These are phyloP conservation scores for Vigna hirtella DNA, from an alignment of 306 rosid species.

Conservation along the genomic window DNA sequence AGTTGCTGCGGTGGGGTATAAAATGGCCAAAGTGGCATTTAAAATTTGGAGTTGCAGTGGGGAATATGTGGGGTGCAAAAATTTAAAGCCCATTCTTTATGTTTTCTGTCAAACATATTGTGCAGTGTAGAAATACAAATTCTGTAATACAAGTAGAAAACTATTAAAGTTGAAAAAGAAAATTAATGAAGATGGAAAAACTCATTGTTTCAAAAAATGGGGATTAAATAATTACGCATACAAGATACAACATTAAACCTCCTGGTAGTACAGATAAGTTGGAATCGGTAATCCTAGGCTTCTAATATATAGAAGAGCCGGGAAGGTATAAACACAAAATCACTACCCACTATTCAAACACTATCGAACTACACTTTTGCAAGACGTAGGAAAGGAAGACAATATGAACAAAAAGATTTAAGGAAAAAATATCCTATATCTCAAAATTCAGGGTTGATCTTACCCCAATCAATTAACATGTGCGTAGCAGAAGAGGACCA, in stretches of 20 bases:
- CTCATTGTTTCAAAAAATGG: conserved; percentile 36
- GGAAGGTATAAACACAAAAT: conserved; percentile 39
- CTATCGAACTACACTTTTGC: conserved; percentile 69
- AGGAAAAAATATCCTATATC: conserved; percentile 64
- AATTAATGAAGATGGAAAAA: conserved; percentile 15
- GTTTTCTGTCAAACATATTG: no score
- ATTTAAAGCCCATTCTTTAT: no score
- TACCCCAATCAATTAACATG: conserved; percentile 67
- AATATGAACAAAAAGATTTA: conserved; percentile 53
- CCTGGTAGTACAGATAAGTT: conserved; percentile 48
- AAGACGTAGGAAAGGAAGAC: conserved; percentile 32
- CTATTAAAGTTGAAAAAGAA: conserved; percentile 14
- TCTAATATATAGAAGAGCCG: conserved; percentile 56
- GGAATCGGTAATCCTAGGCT: conserved; percentile 55
- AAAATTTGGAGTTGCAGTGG: no score
- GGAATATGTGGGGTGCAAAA: no score
- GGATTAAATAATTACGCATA: conserved; percentile 45
- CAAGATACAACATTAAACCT: conserved; percentile 54
- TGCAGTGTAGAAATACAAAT: background rate
- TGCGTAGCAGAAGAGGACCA: conserved; percentile 84
- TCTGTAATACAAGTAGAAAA: background rate
- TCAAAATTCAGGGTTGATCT: conserved; percentile 55
- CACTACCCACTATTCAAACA: conserved; percentile 60
- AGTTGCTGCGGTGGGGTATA: no score
- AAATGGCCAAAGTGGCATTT: no score